Evolutionary conservation across 163 green algal genomes (phyloP), one percentile per base, ranked within the genome.

Genomic region (Chlorella variabilis): DNA sequence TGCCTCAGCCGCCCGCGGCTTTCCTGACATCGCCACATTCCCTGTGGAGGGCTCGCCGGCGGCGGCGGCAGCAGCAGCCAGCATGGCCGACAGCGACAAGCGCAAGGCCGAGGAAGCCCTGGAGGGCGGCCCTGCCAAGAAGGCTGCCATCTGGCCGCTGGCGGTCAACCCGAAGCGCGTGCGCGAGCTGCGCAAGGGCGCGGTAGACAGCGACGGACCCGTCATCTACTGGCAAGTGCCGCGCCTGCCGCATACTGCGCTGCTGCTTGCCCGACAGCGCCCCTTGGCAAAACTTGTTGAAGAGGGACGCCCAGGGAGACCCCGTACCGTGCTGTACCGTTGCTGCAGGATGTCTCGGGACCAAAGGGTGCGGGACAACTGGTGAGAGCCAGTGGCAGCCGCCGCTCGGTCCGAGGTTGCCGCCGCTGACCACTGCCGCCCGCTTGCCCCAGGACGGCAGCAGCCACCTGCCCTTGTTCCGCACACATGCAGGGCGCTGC

Each of bases 341-440:
- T n/a, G n/a, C n/a, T 71, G 78, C 87, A 97, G 95, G 95, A 98
- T 98, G 92, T 96, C 88, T 0, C 87, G 97, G 7, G 97, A 99
- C 80, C 95, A 98, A 86, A 89, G 97, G 0, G 88, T 96, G 58
- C 25, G 58, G 0, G 96, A 99, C 89, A 99, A 99, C 90, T 99
- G 96, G n/a, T n/a, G n/a, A n/a, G n/a, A n/a, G n/a, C n/a, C n/a
- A n/a, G n/a, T n/a, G n/a, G n/a, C n/a, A n/a, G n/a, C n/a, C n/a
- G n/a, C n/a, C n/a, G n/a, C n/a, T n/a, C n/a, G n/a, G n/a, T n/a
- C n/a, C n/a, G n/a, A n/a, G n/a, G n/a, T n/a, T n/a, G n/a, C n/a
- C n/a, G n/a, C n/a, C n/a, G n/a, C n/a, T n/a, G n/a, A n/a, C n/a
- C n/a, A n/a, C n/a, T n/a, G n/a, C n/a, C n/a, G n/a, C n/a, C n/a